These are phyloP conservation scores for Pseudopithomyces maydicus DNA, from an alignment of 2,329 filamentous ascomycete species.

Conservation along the genomic window DNA sequence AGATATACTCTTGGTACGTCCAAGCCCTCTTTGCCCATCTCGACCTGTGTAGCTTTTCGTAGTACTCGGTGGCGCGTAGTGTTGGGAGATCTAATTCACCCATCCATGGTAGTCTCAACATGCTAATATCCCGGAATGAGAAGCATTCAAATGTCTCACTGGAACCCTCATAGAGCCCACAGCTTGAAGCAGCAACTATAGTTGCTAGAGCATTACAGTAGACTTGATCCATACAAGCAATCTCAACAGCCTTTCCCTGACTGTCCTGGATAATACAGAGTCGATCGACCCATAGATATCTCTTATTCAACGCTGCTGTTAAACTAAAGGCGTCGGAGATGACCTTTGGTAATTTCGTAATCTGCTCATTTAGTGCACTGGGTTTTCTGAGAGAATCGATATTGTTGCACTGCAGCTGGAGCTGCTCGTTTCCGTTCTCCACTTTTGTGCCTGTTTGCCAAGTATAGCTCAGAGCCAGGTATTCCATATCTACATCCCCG, in stretches of 20 bases:
- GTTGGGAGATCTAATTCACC: neutral
- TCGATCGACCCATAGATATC: slow-evolving; percentile 1
- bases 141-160: neutral
- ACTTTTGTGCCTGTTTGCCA: too few relatives aligned
- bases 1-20: slow-evolving; percentile 14
- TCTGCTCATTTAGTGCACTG: neutral
- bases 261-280: neutral
- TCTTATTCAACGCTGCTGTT: neutral
- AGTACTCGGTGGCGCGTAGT: neutral
- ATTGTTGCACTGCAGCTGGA: neutral
- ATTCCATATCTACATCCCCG: neutral
- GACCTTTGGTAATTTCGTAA: neutral
- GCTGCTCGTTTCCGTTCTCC: too few relatives aligned
- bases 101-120: neutral
- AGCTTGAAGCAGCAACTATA: neutral
- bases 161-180: neutral
- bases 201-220: neutral
- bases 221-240: neutral
- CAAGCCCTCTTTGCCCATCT: slow-evolving; percentile 2
- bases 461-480: neutral
- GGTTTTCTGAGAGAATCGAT: neutral
- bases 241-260: neutral
- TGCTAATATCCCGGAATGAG: neutral
- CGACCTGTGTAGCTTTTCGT: neutral
- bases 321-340: neutral